phyloP scores from a whole-genome alignment of 805 yeast genomes.

The Teunomyces barrocoloradensis region DNA sequence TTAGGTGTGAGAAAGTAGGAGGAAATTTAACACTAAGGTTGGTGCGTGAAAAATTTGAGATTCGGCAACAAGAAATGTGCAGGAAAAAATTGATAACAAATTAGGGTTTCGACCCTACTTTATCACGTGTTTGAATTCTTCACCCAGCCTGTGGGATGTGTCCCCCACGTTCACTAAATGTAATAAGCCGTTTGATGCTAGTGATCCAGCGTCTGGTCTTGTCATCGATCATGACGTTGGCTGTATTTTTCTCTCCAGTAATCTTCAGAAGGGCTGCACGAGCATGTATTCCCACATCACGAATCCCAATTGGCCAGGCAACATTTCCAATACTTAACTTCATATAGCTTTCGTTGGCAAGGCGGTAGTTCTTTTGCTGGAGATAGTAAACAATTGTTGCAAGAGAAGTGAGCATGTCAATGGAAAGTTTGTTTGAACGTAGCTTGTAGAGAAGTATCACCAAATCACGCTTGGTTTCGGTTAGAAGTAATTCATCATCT shows the following conservation, averaged over 20 bases:
- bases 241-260: slow-evolving; percentile 45
- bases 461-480: slow-evolving; percentile 45
- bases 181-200: slow-evolving; percentile 69
- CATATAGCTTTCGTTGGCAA: slow-evolving; percentile 68
- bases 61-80: not conserved
- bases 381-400: slow-evolving; percentile 58
- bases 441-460: slow-evolving; percentile 47
- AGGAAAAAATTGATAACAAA: not conserved
- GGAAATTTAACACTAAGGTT: slow-evolving; percentile 6
- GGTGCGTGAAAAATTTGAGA: slow-evolving; percentile 11
- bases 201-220: slow-evolving; percentile 74
- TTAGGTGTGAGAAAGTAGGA: slow-evolving; percentile 4
- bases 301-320: slow-evolving; percentile 90
- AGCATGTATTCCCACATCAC: slow-evolving; percentile 75
- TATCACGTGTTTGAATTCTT: not conserved
- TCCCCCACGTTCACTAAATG: slow-evolving; percentile 35
- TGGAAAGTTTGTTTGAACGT: slow-evolving; percentile 35
- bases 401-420: slow-evolving; percentile 51
- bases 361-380: slow-evolving; percentile 50
- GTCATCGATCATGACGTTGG: slow-evolving; percentile 80
- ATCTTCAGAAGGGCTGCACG: slow-evolving; percentile 62
- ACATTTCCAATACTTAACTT: slow-evolving; percentile 80
- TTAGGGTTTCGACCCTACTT: not conserved
- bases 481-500: slow-evolving; percentile 16
- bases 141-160: too few relatives aligned